These are phyloP conservation scores for Cryptosporidium canis DNA, from an alignment of 169 alveolate genomes.

Conservation along the genomic window DNA sequence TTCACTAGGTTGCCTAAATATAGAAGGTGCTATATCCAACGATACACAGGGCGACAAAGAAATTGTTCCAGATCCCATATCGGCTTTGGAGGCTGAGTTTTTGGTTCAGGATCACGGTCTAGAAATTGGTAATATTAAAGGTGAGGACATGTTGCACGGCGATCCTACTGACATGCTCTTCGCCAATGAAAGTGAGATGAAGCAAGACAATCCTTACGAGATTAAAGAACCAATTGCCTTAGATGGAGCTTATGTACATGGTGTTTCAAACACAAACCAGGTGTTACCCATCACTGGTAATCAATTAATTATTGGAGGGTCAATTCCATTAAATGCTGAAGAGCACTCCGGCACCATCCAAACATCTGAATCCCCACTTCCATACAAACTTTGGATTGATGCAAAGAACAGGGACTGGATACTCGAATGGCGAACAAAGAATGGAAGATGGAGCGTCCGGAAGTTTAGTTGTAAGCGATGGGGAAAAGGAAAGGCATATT, in stretches of 20 bases:
- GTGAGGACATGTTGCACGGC: not conserved
- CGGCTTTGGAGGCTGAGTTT: not conserved
- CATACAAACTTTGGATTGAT: constrained; percentile 68
- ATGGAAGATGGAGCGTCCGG: constrained; percentile 69
- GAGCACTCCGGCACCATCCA: constrained; percentile 27
- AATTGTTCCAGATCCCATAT: not conserved
- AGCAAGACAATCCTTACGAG: not conserved
- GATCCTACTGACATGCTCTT: not conserved
- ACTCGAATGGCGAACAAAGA: constrained; percentile 69
- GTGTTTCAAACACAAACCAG: not conserved
- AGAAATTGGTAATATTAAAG: not conserved
- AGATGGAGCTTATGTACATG: not conserved
- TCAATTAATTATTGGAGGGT: not conserved
- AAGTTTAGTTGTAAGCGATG: constrained; percentile 68
- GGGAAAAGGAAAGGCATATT: constrained; percentile 72
- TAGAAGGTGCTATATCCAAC: not conserved
- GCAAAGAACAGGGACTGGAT: constrained; percentile 72
- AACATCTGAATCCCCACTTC: constrained; percentile 39
- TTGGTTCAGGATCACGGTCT: not conserved
- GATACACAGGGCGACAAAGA: not conserved
- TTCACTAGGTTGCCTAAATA: not conserved
- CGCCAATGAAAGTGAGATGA: not conserved
- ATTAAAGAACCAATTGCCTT: not conserved
- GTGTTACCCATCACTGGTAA: not conserved
- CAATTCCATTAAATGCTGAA: not conserved